A percentile compares a stretch with the other conserved stretches of the same genome.
These are phyloP conservation scores for Aristolochia californica DNA, from an alignment of 164 flowering plant species.

Conservation along the genomic window DNA sequence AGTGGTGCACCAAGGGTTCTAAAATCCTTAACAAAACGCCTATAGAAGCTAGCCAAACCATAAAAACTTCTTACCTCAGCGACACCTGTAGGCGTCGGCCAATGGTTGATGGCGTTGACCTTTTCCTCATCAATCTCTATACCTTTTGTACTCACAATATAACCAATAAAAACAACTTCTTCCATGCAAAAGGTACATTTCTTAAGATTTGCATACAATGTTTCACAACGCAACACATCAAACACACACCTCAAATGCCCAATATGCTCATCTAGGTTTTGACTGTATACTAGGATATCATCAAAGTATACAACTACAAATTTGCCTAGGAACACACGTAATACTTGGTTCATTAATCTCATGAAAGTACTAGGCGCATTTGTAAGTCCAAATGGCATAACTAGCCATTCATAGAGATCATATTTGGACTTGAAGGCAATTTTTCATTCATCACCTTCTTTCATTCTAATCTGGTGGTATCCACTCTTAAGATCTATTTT, in stretches of 20 bases:
- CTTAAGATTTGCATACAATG: not conserved
- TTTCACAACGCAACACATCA: not conserved
- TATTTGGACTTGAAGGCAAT: not conserved
- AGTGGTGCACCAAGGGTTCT: slow-evolving; percentile 1
- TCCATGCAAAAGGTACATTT: not conserved
- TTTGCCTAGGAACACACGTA: not conserved
- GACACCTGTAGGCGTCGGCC: slow-evolving; percentile 1
- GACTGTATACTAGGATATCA: not conserved
- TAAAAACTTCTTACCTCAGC: slow-evolving; percentile 3
- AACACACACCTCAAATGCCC: too few relatives aligned
- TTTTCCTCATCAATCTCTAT: too few relatives aligned
- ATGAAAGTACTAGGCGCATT: not conserved
- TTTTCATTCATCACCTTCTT: slow-evolving; percentile 2
- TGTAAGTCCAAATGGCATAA: not conserved
- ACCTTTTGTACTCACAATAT: not conserved
- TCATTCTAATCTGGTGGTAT: too few relatives aligned
- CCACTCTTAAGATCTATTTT: too few relatives aligned
- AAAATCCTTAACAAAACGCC: not conserved
- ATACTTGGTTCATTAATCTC: not conserved
- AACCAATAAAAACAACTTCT: not conserved
- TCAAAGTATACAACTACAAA: not conserved
- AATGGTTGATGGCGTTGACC: slow-evolving; percentile 5
- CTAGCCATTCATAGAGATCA: not conserved
- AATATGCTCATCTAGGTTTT: not conserved
- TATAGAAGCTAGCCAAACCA: not conserved